Conservation (phyloP, 2,329 filamentous ascomycete genomes). For the Penicillium digitatum region DNA sequence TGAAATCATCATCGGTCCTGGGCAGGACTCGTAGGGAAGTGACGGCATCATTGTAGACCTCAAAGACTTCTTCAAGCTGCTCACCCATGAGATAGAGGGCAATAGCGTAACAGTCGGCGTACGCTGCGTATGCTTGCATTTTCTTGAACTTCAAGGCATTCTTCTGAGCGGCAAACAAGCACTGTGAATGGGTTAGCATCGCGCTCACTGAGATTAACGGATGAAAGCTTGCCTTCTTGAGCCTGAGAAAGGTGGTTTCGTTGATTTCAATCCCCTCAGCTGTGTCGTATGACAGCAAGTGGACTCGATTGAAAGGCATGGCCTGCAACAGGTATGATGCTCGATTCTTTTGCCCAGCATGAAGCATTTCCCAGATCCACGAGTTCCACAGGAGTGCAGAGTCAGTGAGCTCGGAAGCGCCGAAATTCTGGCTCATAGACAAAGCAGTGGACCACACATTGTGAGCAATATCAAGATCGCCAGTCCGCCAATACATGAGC, state of each 20-base stretch:
- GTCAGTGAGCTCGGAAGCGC: constrained; percentile 35
- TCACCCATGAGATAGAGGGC: constrained; percentile 60
- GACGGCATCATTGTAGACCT: constrained; percentile 44
- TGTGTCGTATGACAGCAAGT: constrained; percentile 29
- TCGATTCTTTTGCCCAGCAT: constrained; percentile 33
- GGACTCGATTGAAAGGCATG: constrained; percentile 36
- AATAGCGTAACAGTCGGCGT: constrained; percentile 61
- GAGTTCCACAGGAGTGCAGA: constrained; percentile 53
- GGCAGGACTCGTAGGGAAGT: constrained; percentile 42
- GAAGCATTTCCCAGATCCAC: constrained; percentile 66
- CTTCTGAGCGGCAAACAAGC: constrained; percentile 54
- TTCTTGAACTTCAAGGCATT: constrained; percentile 53
- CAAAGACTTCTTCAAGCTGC: constrained; percentile 35
- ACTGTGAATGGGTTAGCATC: constrained; percentile 52
- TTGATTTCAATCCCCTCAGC: constrained; percentile 17
- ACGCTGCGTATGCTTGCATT: constrained; percentile 49
- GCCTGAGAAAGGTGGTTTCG: constrained; percentile 37
- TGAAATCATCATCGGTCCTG: constrained; percentile 32
- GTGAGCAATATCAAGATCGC: constrained; percentile 55
- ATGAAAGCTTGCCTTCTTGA: constrained; percentile 36
- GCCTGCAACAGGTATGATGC: constrained; percentile 41
- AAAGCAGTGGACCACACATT: constrained; percentile 67
- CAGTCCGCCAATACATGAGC: constrained; percentile 61
- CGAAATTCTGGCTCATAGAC: constrained; percentile 49
- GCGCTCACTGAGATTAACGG: neutral